phyloP scores from a whole-genome alignment of 2,329 filamentous ascomycete genomes.

The Aspergillus flavus region DNA sequence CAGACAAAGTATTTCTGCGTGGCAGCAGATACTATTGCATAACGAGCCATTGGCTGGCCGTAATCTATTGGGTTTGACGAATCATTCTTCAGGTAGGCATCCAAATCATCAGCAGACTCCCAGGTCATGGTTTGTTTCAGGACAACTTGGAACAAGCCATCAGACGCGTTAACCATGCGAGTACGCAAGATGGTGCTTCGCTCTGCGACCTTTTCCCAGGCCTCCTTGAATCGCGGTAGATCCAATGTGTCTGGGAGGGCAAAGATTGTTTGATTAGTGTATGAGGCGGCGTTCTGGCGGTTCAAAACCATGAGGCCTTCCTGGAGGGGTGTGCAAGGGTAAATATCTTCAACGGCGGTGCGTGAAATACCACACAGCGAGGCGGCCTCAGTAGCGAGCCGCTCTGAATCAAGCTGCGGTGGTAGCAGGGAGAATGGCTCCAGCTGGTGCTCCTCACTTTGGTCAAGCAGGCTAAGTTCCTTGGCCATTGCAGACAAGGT shows the following conservation, averaged over 20 bases:
- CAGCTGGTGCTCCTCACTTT: background rate
- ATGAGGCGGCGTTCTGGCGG: conserved; percentile 37
- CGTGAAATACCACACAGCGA: background rate
- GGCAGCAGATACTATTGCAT: conserved; percentile 2
- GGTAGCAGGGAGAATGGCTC: background rate
- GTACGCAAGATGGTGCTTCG: conserved; percentile 47
- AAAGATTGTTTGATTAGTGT: conserved; percentile 39
- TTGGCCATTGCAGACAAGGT: conserved; percentile 52
- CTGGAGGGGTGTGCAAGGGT: conserved; percentile 42
- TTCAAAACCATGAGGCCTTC: conserved; percentile 44
- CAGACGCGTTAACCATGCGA: conserved; percentile 27
- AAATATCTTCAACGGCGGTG: conserved; percentile 18
- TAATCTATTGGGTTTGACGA: conserved; percentile 10
- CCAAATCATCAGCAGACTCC: conserved; percentile 16
- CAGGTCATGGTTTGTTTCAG: conserved; percentile 24
- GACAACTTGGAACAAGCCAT: conserved; percentile 29
- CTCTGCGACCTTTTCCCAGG: conserved; percentile 40
- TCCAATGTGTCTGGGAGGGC: conserved; percentile 28
- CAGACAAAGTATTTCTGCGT: conserved; percentile 37
- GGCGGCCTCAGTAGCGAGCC: background rate
- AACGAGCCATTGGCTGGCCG: conserved; percentile 14
- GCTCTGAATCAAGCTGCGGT: background rate
- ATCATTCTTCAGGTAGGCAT: conserved; percentile 14
- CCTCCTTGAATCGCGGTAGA: conserved; percentile 32
- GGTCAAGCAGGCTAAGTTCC: background rate